Evolutionary conservation across 2,329 filamentous ascomycete species (phyloP), one percentile per base, ranked within the genome.

Genomic region (Periconia sp.): DNA sequence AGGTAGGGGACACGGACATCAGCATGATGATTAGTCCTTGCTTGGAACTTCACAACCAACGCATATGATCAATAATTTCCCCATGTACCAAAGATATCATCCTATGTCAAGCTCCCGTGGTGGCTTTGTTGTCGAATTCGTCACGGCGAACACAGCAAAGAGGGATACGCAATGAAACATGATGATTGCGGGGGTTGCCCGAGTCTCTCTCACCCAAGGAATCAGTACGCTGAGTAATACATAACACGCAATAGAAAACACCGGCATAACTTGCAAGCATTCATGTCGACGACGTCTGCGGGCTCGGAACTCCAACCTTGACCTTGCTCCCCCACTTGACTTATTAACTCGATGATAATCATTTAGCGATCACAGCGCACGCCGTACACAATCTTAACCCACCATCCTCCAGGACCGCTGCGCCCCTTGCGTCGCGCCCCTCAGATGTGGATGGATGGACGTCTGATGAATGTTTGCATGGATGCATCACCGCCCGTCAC

Each of bases 351-450:
- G 54, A 23, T 27, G 20, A 23, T 44, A 9, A 44, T 44, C 43
- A 46, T 49, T 54, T 57, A 64, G 59, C 57, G 59, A 55, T 60
- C 62, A 64, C 62, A 56, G 54, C 58, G 56, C 57, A 55, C 62
- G 54, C 58, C 42, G 59, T 60, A 58, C 57, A 60, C 53, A 59
- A 48, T 59, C 60, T 54, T 45, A 56, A 47, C 55, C 56, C 51
- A 59, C 56, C 50, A 60, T 62, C 57, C 55, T 56, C 58, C 55
- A 55, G 54, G 61, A 55, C 53, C 58, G 57, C 61, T 57, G 55
- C 57, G 62, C 60, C 66, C 33, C 60, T 68, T 65, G 65, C 63
- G 55, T 63, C 56, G 58, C 60, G 55, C 53, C 49, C 59, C 45
- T 30, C 51, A 57, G 43, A 45, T 31, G 43, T 37, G 33, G 33